Conservation (phyloP, 441 rosid species). For the Adansonia rubrostipa region DNA sequence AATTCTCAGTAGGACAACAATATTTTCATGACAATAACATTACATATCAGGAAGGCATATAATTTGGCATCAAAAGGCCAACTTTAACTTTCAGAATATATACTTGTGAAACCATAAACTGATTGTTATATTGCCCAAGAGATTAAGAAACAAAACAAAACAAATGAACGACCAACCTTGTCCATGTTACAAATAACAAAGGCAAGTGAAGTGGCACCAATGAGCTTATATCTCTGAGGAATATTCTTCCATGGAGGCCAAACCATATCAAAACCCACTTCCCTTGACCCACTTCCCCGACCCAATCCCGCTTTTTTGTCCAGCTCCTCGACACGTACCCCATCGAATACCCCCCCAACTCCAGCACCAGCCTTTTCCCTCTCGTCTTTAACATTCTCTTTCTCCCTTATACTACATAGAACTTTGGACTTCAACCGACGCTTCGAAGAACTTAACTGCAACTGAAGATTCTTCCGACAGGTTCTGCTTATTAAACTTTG, state of each 20-base stretch:
- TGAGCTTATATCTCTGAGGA: conserved; percentile 78
- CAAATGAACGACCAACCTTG: conserved; percentile 52
- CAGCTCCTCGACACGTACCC: conserved; percentile 39
- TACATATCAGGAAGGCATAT: no score
- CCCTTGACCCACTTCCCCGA: conserved; percentile 29
- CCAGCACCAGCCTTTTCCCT: conserved; percentile 38
- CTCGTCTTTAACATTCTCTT: conserved; percentile 50
- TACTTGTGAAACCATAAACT: background rate
- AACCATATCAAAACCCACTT: conserved; percentile 52
- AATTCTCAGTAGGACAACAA: no score
- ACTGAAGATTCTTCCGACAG: conserved; percentile 23
- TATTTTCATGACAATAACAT: no score
- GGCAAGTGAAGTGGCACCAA: conserved; percentile 87
- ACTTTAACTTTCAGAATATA: background rate
- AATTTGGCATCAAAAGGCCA: background rate
- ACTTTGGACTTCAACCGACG: conserved; percentile 47
- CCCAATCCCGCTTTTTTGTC: conserved; percentile 31
- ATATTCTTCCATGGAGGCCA: conserved; percentile 86
- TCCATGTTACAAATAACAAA: conserved; percentile 96
- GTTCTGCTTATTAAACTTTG: conserved; percentile 32
- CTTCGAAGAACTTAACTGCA: conserved; percentile 28
- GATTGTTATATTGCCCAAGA: conserved; percentile 21
- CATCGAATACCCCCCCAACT: conserved; percentile 34
- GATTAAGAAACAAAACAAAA: background rate
- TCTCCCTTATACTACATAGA: conserved; percentile 59